Percentiles rank a stretch among this genome's conserved stretches.
phyloP scores from a whole-genome alignment of 2,329 filamentous ascomycete species.

The Elsinoe australis region DNA sequence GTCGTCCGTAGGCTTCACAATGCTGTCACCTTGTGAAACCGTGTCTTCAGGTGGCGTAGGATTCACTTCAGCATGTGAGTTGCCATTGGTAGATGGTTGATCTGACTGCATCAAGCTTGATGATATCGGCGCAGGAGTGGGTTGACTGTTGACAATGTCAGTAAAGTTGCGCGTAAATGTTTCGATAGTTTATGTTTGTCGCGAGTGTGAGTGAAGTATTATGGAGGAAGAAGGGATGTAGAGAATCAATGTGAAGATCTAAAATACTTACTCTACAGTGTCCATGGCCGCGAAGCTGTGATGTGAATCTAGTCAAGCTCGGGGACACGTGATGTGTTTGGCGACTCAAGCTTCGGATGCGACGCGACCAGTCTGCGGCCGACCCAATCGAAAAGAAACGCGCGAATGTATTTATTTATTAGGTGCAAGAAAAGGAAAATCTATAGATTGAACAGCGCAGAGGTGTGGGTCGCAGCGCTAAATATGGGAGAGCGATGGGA shows the following conservation, averaged over 20 bases:
- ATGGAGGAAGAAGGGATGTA: neutral
- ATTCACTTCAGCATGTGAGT: slow-evolving; percentile 11
- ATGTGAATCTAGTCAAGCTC: neutral
- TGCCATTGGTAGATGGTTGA: neutral
- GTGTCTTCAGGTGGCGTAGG: slow-evolving; percentile 15
- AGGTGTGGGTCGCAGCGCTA: neutral
- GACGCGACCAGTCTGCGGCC: no score
- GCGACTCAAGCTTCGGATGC: neutral
- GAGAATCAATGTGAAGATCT: neutral
- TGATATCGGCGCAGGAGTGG: neutral
- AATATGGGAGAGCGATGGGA: neutral
- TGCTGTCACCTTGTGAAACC: slow-evolving; percentile 19
- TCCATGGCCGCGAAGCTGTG: neutral
- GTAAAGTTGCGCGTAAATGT: neutral
- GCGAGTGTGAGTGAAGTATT: neutral
- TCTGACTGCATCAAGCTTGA: slow-evolving; percentile 8
- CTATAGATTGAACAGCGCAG: neutral
- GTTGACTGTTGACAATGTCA: neutral
- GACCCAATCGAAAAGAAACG: no score
- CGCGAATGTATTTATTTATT: no score
- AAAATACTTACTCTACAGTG: slow-evolving; percentile 2
- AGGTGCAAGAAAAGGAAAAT: neutral
- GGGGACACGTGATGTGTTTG: neutral
- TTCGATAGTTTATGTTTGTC: neutral
- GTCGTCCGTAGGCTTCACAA: slow-evolving; percentile 22